phyloP scores from a whole-genome alignment of 148 eudicot species.

The Rhododendron ferrugineum region DNA sequence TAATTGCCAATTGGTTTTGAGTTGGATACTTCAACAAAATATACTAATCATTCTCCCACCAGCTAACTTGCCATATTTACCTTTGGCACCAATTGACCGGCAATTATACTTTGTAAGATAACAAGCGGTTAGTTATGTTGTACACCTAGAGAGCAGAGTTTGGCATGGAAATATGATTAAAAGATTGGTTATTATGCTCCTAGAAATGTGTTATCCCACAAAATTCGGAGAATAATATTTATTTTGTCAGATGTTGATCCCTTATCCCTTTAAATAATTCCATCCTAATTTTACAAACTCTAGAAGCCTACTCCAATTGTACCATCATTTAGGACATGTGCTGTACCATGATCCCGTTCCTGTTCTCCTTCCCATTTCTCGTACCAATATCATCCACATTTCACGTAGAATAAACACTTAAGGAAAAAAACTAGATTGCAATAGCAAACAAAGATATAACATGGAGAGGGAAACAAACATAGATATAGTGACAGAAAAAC shows the following conservation, averaged over 20 bases:
- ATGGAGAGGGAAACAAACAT: not conserved
- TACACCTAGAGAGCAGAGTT: not conserved
- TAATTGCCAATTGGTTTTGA: no score
- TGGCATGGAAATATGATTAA: not conserved
- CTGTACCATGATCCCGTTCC: not conserved
- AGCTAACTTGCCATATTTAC: not conserved
- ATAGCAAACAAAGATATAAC: not conserved
- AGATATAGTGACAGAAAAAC: conserved; percentile 29
- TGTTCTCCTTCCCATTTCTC: not conserved
- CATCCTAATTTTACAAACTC: not conserved
- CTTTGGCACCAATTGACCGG: not conserved
- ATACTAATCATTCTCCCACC: not conserved
- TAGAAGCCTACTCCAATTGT: not conserved
- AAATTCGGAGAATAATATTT: not conserved
- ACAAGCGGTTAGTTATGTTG: not conserved
- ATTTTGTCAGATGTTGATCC: not conserved
- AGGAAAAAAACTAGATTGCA: not conserved
- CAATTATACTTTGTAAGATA: not conserved
- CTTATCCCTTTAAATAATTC: not conserved
- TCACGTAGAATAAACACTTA: not conserved
- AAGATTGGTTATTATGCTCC: not conserved
- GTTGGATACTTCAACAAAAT: not conserved
- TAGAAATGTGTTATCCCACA: not conserved
- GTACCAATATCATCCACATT: not conserved
- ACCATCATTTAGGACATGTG: not conserved